A percentile compares a stretch with the other conserved stretches of the same genome.
phyloP scores from a whole-genome alignment of 306 rosid genomes.

The Vigna unguiculata region DNA sequence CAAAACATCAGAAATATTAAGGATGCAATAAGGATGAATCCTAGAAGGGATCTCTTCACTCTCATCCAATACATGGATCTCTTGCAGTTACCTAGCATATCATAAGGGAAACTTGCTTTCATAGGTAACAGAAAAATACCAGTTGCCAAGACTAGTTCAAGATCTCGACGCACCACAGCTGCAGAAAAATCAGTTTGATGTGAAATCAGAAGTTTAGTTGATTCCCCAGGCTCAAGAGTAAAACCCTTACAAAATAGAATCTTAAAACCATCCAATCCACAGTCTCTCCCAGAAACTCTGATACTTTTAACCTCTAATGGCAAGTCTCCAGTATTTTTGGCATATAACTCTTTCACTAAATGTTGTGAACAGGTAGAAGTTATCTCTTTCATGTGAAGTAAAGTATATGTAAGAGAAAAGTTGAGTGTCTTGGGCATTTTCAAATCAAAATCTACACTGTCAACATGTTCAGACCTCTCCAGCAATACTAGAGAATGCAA shows the following conservation, averaged over 20 bases:
- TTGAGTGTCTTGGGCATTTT: conserved; percentile 60
- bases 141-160: conserved; percentile 77
- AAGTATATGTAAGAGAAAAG: conserved; percentile 64
- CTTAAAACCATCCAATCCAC: conserved; percentile 81
- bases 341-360: conserved; percentile 69
- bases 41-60: conserved; percentile 62
- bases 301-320: conserved; percentile 75
- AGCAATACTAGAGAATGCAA: conserved; percentile 72
- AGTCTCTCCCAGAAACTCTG: conserved; percentile 80
- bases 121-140: conserved; percentile 84
- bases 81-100: conserved; percentile 73
- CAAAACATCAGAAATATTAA: conserved; percentile 59
- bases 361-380: conserved; percentile 67
- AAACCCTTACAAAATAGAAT: conserved; percentile 57
- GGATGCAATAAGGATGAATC: conserved; percentile 53
- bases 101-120: conserved; percentile 74
- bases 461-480: conserved; percentile 68
- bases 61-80: conserved; percentile 73
- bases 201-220: conserved; percentile 57
- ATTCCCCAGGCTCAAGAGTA: conserved; percentile 51
- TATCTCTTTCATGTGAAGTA: conserved; percentile 57
- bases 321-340: conserved; percentile 87
- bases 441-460: conserved; percentile 69
- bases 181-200: conserved; percentile 84
- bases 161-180: conserved; percentile 72